Base-by-base conservation (phyloP, 2,329 filamentous ascomycete species). In the Aureobasidium leucospermi region DNA sequence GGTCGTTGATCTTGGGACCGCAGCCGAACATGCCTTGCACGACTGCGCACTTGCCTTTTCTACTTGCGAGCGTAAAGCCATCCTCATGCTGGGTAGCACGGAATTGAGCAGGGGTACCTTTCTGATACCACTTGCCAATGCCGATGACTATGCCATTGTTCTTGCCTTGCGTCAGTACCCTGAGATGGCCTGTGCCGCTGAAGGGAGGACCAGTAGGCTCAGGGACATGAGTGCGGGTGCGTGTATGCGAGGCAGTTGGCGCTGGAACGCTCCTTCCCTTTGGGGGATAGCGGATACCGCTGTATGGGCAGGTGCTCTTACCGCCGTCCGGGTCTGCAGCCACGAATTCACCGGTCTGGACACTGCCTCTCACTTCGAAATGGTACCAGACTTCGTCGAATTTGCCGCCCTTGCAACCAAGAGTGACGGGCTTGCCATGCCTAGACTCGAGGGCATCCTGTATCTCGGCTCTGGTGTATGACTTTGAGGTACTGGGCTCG, bases 101-200 rank as follows among this genome's bases (percentile, higher is more conserved):
- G 69, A 83, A 87, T 0, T 81, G 86, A 0, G 86, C 87, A 67
- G 86, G 89, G 0, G 85, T 86, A 2, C 86, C 85, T 1, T 77
- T 79, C 0, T 79, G 78, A 67, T 86, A 89, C 87, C 86, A 90
- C 0, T 80, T 82, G 0, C 87, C 87, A 9, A 73, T 76, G 59
- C 80, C 80, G 67, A 89, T 89, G 60, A 89, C 78, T 65, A 85
- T 89, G n/a, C 87, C 86, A 7, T 76, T 78, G 49, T 74, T 68
- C n/a, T 67, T 68, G 3, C 80, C 78, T 16, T 73, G 70, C 4
- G 76, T 74, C 29, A 77, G 67, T 3, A 86, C 84, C 58, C 85
- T 79, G 42, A 89, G 69, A 64, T 79, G 81, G 0, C 86, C 86
- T 34, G 74, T 78, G 1, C 85, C 85, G n/a, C 75, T 72, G 67